phyloP scores from a whole-genome alignment of 805 yeast species.

The Schwanniomyces vanrijiae region DNA sequence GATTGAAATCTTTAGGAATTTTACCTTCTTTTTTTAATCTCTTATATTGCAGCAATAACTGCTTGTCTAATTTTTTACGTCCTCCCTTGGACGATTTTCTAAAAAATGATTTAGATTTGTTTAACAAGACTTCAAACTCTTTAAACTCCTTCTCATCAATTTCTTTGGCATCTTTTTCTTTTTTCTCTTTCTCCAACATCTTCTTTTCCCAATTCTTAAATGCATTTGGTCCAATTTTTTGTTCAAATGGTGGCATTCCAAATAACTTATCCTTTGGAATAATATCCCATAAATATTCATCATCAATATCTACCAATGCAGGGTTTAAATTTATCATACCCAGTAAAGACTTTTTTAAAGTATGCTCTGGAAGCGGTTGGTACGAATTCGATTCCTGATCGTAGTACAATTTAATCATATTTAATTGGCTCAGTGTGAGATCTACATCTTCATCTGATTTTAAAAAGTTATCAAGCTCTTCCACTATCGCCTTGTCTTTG shows the following conservation, averaged over 20 bases:
- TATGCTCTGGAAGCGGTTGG: conserved; percentile 34
- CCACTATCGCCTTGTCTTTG: conserved; percentile 25
- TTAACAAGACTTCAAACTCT: conserved; percentile 17
- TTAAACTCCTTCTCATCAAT: conserved; percentile 21
- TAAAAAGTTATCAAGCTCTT: conserved; percentile 22
- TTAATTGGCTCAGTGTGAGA: conserved; percentile 20
- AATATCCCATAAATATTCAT: conserved; percentile 40
- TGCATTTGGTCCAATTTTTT: conserved; percentile 18
- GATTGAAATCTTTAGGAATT: conserved; percentile 14
- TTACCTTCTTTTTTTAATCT: conserved; percentile 28
- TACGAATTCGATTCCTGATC: conserved; percentile 26
- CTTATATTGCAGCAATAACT: conserved; percentile 31
- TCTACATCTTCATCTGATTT: conserved; percentile 23
- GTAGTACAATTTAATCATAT: conserved; percentile 23
- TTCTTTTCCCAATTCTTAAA: conserved; percentile 38
- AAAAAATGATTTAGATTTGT: conserved; percentile 24
- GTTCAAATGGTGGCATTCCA: conserved; percentile 37
- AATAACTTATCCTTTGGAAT: conserved; percentile 34
- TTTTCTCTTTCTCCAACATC: conserved; percentile 19
- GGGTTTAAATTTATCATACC: conserved; percentile 40
- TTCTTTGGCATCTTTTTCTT: conserved; percentile 15
- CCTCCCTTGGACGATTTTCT: conserved; percentile 20
- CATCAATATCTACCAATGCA: conserved; percentile 33
- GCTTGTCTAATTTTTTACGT: conserved; percentile 34
- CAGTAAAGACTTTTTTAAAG: conserved; percentile 37